Evolutionary conservation across 768 basidiomycete species (phyloP), one percentile per base, ranked within the genome.

Genomic region (Tulasnella sp.): DNA sequence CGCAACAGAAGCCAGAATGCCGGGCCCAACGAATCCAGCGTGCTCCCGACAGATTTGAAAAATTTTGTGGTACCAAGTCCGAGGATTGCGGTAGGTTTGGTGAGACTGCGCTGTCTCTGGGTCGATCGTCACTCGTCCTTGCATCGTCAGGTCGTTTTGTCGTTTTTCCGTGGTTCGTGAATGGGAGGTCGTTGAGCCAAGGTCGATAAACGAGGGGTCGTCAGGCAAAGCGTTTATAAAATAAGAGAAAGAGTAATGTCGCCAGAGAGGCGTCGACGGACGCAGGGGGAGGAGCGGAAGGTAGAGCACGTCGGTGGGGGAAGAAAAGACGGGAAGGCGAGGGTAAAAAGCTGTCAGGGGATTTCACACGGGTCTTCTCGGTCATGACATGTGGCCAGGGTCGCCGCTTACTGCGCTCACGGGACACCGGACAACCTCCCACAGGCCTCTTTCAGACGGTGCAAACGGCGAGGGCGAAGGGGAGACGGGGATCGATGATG

Each of bases 1-100:
- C n/a, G 85, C 85, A 27, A 85, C 84, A 42, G 81, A 81, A 21
- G 84, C 84, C 44, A 86, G 83, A 77, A 86, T 81, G 21, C 85
- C 86, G 27, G 86, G 86, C 14, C 86, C 86, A 56, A 86, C 42
- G 52, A 80, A 80, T 18, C 48, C 36, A 31, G 58, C 56, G 16
- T 62, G 46, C 18, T 44, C 78, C 31, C 52, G 44, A 36, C 31
- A 76, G 14, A 52, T 39, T 36, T 48, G 24, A 27, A 42, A 76
- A 18, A 21, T 36, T 19, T 58, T 48, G 39, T 76, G 75, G 52
- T 76, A 52, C 75, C 75, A 76, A 18, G 75, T 76, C 40, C 52
- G 16, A 46, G 75, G 75, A 31, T 24, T 52, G 9, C 52, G 52
- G 52, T 52, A 52, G 21, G 7, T n/a, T 52, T 21, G n/a, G 8